These are phyloP conservation scores for Psophocarpus tetragonolobus DNA, from an alignment of 306 rosid species.

Conservation along the genomic window DNA sequence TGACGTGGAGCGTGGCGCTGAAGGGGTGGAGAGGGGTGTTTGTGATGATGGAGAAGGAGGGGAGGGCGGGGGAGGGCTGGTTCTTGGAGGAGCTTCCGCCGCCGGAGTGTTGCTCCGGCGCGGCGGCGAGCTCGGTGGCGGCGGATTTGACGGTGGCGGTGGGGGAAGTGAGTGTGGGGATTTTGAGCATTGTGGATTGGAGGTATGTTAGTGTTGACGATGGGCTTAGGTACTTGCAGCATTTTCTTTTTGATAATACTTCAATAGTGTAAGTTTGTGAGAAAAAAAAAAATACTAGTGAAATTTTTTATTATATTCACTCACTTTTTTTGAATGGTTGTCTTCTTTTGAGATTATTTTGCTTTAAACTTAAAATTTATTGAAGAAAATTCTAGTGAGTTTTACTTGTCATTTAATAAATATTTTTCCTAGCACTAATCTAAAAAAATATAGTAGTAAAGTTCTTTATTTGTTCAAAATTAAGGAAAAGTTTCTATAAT, in stretches of 20 bases:
- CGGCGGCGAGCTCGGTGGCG: constrained; percentile 50
- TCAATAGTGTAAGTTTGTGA: too few relatives aligned
- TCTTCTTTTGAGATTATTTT: too few relatives aligned
- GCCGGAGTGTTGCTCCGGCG: constrained; percentile 48
- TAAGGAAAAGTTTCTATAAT: too few relatives aligned
- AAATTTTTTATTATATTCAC: too few relatives aligned
- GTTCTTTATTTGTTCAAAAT: too few relatives aligned
- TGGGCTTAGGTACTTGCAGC: constrained; percentile 68
- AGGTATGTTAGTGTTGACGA: constrained; percentile 62
- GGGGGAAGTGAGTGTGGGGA: constrained; percentile 49
- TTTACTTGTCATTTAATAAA: too few relatives aligned
- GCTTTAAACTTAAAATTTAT: too few relatives aligned
- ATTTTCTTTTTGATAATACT: constrained; percentile 53
- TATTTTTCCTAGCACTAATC: too few relatives aligned
- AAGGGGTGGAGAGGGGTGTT: constrained; percentile 65
- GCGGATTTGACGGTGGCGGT: constrained; percentile 58
- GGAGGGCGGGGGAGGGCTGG: constrained; percentile 56
- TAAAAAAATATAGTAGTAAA: too few relatives aligned
- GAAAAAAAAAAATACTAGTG: too few relatives aligned
- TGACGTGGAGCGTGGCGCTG: constrained; percentile 65
- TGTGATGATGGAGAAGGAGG: constrained; percentile 58
- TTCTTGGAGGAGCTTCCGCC: constrained; percentile 62
- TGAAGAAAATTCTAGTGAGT: too few relatives aligned
- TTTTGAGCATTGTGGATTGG: constrained; percentile 57
- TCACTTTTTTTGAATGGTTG: too few relatives aligned